phyloP scores from a whole-genome alignment of 768 basidiomycete genomes.

The Russula emetica region DNA sequence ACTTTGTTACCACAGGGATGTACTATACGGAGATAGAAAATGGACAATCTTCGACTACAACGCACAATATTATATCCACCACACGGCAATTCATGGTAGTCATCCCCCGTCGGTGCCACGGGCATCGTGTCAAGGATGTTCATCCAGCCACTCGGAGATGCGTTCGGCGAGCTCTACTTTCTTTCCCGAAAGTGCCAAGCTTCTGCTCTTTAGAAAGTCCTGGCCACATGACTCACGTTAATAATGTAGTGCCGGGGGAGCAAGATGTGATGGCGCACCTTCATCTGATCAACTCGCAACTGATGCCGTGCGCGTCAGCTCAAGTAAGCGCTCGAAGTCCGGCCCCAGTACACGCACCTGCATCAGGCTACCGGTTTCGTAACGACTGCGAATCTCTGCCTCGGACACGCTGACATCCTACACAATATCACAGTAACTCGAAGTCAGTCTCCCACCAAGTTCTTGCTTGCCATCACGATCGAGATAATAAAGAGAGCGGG shows the following conservation, averaged over 20 bases:
- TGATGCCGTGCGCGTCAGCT: conserved; percentile 32
- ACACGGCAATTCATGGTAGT: neutral
- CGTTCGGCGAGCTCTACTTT: conserved; percentile 71
- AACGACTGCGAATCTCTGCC: conserved; percentile 66
- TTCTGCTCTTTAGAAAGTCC: conserved; percentile 73
- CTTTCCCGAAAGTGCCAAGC: conserved; percentile 56
- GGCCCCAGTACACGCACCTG: conserved; percentile 49
- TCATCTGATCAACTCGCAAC: conserved; percentile 76
- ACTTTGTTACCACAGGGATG: neutral
- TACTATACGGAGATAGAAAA: neutral
- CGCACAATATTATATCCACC: neutral
- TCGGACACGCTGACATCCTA: conserved; percentile 66
- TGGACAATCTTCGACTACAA: neutral
- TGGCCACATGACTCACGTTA: conserved; percentile 32
- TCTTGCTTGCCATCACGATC: neutral
- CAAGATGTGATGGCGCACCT: conserved; percentile 43
- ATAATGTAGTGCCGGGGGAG: neutral
- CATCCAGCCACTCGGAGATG: conserved; percentile 57
- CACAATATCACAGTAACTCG: conserved; percentile 2
- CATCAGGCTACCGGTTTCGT: conserved; percentile 51
- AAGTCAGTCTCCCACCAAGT: neutral
- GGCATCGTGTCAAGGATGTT: conserved; percentile 28
- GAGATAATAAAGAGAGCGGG: neutral
- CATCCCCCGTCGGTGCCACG: neutral
- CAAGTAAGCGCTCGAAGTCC: conserved; percentile 14